Evolutionary conservation across 345 rosid genomes (phyloP).

Genomic region (Euphorbia pulcherrima): DNA sequence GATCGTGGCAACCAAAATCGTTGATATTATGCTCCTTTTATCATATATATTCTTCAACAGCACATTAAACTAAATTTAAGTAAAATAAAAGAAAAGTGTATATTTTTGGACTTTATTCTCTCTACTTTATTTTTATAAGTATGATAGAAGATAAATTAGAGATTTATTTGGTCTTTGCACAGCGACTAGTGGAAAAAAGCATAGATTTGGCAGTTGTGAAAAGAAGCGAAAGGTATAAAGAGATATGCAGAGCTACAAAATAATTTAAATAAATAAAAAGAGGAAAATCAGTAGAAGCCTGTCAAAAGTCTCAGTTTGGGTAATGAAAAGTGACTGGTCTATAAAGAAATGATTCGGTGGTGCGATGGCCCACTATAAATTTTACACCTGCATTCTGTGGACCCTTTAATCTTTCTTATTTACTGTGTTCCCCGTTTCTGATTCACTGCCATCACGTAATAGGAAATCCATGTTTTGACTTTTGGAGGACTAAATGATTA

Average conservation of each 20-base stretch:
- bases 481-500: background rate
- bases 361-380: background rate
- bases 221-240: conserved; percentile 18
- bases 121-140: background rate
- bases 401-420: background rate
- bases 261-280: background rate
- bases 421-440: conserved; percentile 2
- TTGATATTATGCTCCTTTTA: too few species aligned
- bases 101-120: conserved; percentile 13
- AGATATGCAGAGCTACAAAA: background rate
- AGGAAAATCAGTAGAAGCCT: background rate
- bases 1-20: too few species aligned
- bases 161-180: background rate
- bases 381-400: background rate
- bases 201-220: conserved; percentile 26
- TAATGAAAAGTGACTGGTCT: background rate
- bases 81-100: too few species aligned
- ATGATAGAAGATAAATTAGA: background rate
- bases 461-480: conserved; percentile 10
- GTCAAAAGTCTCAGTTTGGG: background rate
- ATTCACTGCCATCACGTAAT: conserved; percentile 5
- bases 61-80: too few species aligned
- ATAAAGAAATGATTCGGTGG: conserved; percentile 1
- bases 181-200: conserved; percentile 19
- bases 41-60: too few species aligned